Percentiles rank a stretch among this genome's conserved stretches.
These are phyloP conservation scores for Pisolithus albus DNA, from an alignment of 768 basidiomycete genomes.

Conservation along the genomic window DNA sequence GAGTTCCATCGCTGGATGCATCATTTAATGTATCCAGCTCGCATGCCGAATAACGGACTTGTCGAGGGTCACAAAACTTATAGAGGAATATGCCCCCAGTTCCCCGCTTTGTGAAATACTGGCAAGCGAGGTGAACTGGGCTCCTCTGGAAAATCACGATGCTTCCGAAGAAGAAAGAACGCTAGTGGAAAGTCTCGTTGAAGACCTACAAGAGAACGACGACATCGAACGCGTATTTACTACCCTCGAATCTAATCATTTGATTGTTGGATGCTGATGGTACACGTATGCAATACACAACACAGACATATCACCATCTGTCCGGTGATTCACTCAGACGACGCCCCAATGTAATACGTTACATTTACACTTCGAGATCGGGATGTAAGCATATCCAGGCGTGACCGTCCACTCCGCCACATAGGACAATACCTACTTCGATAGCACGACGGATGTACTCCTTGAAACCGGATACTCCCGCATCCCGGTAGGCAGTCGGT, in stretches of 20 bases:
- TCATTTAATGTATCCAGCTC: conserved; percentile 28
- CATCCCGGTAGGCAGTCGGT: conserved; percentile 30
- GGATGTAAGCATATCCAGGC: conserved; percentile 33
- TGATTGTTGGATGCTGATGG: conserved; percentile 17
- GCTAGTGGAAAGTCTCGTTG: conserved; percentile 39
- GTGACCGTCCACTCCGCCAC: conserved; percentile 32
- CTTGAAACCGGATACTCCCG: conserved; percentile 35
- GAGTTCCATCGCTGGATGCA: neutral
- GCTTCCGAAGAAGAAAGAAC: conserved; percentile 33
- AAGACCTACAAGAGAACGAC: conserved; percentile 48
- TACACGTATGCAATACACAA: neutral
- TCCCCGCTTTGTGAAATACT: conserved; percentile 34
- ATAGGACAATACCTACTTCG: conserved; percentile 32
- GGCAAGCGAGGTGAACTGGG: conserved; percentile 47
- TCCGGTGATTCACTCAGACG: too few species aligned
- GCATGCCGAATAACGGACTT: conserved; percentile 38
- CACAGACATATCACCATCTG: neutral
- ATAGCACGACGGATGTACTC: conserved; percentile 37
- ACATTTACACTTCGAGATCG: conserved; percentile 11
- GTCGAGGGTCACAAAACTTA: conserved; percentile 30
- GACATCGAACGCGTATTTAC: conserved; percentile 59
- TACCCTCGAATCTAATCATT: conserved; percentile 32
- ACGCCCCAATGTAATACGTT: neutral
- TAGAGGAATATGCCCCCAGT: conserved; percentile 20
- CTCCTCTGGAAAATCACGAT: conserved; percentile 38